Evolutionary conservation across 2,329 filamentous ascomycete species (phyloP), one percentile per base, ranked within the genome.

Genomic region (Pseudogymnoascus sp.): DNA sequence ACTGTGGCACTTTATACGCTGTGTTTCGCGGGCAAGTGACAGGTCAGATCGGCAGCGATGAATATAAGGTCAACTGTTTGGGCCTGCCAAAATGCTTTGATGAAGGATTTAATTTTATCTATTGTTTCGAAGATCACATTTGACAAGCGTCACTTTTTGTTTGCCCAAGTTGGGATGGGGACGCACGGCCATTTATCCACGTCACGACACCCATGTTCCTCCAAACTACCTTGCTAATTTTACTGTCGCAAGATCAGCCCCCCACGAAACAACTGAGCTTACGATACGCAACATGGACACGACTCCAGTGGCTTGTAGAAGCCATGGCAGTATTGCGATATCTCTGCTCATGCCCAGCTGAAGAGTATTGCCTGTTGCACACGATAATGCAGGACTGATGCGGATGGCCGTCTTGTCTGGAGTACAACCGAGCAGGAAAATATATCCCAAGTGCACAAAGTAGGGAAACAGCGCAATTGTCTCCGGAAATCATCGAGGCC

Each of bases 41-140:
- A 50, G 44, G 44, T 50, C 44, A 50, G 24, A 50, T 50, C 7
- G 13, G 6, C 24, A 11, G 17, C 44, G 44, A 31, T 50, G 24
- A 50, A 31, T 50, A 50, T 29, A 50, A 50, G n/a, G 24, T 29
- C 24, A 29, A 31, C 44, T 8, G 44, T 50, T 8, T 50, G 44
- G 44, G 15, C 44, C 44, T 50, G 44, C 44, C 44, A 50, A 50
- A 31, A 50, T 50, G 31, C 31, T 50, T 50, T 31, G 44, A 50
- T 50, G 44, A 5, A 2, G n/a, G 44, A 8, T 50, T 15, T 50
- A 15, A 29, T 29, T n/a, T 50, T 50, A 31, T 50, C 13, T 50
- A 50, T 29, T 50, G 44, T 50, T 50, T 50, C 24, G 44, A 50
- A 31, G 44, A 50, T 15, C 44, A 8, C 7, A 31, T 29, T 24